These are phyloP conservation scores for Xylaria sp. DNA, from an alignment of 2,329 filamentous ascomycete genomes.

Conservation along the genomic window DNA sequence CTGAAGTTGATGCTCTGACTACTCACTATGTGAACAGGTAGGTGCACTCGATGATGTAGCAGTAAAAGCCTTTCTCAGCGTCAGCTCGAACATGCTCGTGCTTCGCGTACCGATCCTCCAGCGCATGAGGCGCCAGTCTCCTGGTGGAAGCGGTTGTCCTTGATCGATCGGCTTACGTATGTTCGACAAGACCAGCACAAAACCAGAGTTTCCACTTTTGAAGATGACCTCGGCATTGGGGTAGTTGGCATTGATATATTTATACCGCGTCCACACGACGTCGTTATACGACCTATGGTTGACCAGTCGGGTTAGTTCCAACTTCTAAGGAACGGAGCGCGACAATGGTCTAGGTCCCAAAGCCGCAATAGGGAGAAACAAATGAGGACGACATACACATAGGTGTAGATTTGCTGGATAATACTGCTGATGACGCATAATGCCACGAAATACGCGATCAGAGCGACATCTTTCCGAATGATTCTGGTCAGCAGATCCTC, in stretches of 20 bases:
- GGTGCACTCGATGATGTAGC: background rate
- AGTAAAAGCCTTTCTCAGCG: background rate
- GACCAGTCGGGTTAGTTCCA: background rate
- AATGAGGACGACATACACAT: background rate
- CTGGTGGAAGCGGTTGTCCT: background rate
- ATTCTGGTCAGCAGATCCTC: background rate
- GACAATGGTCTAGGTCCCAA: background rate
- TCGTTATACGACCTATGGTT: background rate
- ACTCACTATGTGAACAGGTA: background rate
- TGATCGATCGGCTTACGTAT: background rate
- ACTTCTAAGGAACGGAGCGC: background rate
- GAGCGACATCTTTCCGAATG: background rate
- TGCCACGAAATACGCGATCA: background rate
- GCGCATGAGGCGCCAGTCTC: too few relatives aligned
- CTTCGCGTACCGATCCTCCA: background rate
- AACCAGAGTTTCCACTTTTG: background rate
- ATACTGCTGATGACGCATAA: background rate
- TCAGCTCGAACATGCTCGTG: background rate
- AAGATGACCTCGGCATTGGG: background rate
- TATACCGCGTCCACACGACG: background rate
- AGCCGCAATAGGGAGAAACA: too few relatives aligned
- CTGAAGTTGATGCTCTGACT: background rate
- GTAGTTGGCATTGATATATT: background rate
- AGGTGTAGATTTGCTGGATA: background rate
- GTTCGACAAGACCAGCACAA: background rate